Base-by-base conservation (phyloP, 805 yeast species). In the Teunomyces gatunensis region DNA sequence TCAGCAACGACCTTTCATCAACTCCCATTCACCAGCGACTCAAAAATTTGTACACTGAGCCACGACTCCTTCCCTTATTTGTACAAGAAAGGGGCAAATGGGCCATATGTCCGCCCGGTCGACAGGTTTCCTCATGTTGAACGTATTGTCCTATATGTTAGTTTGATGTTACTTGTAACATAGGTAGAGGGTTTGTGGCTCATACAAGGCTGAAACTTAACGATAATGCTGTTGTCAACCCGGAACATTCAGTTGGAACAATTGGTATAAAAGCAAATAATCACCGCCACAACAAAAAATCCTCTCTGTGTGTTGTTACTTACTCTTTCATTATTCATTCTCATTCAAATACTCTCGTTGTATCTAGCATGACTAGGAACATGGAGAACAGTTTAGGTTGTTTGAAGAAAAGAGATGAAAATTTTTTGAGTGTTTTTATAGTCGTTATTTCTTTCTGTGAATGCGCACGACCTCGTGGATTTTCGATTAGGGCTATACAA, bases 201-300 rank as follows among this genome's bases (percentile, higher is more conserved):
- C 81, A 77, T 77, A 77, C 81, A 77, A 77, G 81, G 81, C 81
- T 77, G 81, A 77, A 77, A 77, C 81, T 77, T 77, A 77, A 77
- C 80, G 79, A 76, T 42, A 67, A 64, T 67, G 76, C 75, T 57
- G 64, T 74, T 75, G 81, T 77, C 81, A 68, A 76, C 81, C 72
- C 55, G 64, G 64, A 64, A 34, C 54, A 71, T 76, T 77, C 82
- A 74, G 82, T 77, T 64, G 82, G 81, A 78, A 77, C 81, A 78
- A 77, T 77, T 77, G 81, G 80, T 76, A 68, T 51, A 64, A 65
- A 6, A 51, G 75, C 76, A 71, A 71, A 71, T 73, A 73, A 73
- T 73, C 80, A 73, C 68, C 58, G 78, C 75, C 65, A 56, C 4
- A 35, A 18, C 20, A 18, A 18, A 44, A 44, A 43, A 25, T 36